Conservation (phyloP, 2,329 filamentous ascomycete species). For the Fusarium siculi region DNA sequence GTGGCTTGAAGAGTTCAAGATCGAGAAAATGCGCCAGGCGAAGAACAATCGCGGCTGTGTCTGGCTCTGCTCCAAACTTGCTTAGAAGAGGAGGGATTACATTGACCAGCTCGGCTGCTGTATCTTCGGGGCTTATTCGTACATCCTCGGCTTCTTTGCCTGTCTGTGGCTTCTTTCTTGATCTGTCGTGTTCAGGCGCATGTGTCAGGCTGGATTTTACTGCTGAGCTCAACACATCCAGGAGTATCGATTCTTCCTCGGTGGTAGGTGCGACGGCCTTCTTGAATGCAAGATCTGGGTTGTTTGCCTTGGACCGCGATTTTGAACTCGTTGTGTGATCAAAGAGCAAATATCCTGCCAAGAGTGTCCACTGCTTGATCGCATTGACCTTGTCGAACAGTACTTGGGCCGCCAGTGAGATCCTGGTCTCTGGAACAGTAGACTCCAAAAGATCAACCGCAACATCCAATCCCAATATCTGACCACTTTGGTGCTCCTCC, state of each 20-base stretch:
- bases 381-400: slow-evolving; percentile 85
- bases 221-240: slow-evolving; percentile 86
- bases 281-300: slow-evolving; percentile 71
- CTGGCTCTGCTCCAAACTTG: slow-evolving; percentile 91
- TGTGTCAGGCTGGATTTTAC: slow-evolving; percentile 79
- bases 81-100: slow-evolving; percentile 87
- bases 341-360: slow-evolving; percentile 90
- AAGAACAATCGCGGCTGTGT: slow-evolving; percentile 86
- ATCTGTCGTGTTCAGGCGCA: slow-evolving; percentile 71
- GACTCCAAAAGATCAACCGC: slow-evolving; percentile 69
- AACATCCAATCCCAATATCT: slow-evolving; percentile 59
- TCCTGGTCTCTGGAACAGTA: slow-evolving; percentile 78
- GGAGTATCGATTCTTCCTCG: slow-evolving; percentile 83
- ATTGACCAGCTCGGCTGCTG: slow-evolving; percentile 79
- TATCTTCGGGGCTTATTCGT: slow-evolving; percentile 68
- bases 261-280: slow-evolving; percentile 77
- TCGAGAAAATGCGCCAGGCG: slow-evolving; percentile 88
- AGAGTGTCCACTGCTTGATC: slow-evolving; percentile 85
- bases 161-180: slow-evolving; percentile 66
- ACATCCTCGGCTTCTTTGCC: slow-evolving; percentile 68
- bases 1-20: slow-evolving; percentile 85
- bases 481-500: slow-evolving; percentile 64
- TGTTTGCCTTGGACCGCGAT: slow-evolving; percentile 61
- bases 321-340: slow-evolving; percentile 80
- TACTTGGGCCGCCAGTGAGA: slow-evolving; percentile 85